phyloP scores from a whole-genome alignment of 108 stramenopile genomes.

The Cyclotella baltica region DNA sequence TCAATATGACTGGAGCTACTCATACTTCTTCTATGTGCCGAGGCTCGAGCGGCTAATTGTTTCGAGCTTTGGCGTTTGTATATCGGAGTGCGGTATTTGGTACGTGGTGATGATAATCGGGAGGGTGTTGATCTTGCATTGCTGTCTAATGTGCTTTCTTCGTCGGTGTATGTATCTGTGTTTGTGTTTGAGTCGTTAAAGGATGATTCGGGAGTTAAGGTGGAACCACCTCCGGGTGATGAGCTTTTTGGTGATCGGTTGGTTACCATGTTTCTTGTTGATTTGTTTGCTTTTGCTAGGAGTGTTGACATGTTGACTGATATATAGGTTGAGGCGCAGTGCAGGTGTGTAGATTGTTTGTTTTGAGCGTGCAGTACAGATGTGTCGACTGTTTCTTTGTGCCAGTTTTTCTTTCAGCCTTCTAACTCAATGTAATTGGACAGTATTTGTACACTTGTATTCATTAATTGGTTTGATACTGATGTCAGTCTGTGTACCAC shows the following conservation, averaged over 20 bases:
- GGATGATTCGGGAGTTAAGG: background rate
- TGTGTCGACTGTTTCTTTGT: background rate
- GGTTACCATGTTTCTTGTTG: conserved; percentile 12
- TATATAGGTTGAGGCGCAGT: no score
- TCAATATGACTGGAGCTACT: background rate
- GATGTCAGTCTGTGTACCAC: no score
- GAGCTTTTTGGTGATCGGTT: background rate
- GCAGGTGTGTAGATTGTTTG: background rate
- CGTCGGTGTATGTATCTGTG: background rate
- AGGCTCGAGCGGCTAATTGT: conserved; percentile 2
- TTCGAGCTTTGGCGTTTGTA: conserved; percentile 1
- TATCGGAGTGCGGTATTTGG: background rate
- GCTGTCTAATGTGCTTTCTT: background rate
- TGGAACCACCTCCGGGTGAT: no score
- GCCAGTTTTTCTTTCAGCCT: background rate
- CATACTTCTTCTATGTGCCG: background rate
- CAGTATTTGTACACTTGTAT: no score
- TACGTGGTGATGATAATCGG: background rate
- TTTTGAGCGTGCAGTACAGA: background rate
- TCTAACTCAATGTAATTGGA: no score
- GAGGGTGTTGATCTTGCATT: background rate
- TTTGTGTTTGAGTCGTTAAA: background rate
- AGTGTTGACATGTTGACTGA: conserved; percentile 18
- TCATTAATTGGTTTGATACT: no score
- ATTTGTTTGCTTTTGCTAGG: conserved; percentile 25